Evolutionary conservation across 208 protist species (phyloP).

Genomic region (Acanthamoeba triangularis): DNA sequence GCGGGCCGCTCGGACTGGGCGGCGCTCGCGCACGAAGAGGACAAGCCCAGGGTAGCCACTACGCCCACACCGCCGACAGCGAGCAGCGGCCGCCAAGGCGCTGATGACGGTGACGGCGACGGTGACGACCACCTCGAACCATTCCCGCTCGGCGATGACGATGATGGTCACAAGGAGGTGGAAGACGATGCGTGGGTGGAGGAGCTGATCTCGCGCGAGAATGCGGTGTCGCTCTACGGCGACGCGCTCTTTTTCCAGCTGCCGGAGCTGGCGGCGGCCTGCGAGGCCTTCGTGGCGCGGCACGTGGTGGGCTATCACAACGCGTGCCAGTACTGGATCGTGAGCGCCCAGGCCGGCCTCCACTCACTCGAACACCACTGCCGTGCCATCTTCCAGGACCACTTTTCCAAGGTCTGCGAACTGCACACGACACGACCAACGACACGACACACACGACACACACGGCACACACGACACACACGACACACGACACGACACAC

Average conservation of each 20-base stretch:
- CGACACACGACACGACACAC: too few relatives aligned
- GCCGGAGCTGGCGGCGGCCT: not conserved
- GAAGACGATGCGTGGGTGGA: not conserved
- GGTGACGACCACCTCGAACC: not conserved
- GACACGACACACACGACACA: too few relatives aligned
- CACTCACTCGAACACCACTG: not conserved
- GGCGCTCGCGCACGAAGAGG: not conserved
- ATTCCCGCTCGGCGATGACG: not conserved
- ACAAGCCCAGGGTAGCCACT: not conserved
- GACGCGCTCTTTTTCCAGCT: slow-evolving; percentile 37
- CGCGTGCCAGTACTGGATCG: not conserved
- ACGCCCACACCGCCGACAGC: not conserved
- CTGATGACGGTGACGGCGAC: not conserved
- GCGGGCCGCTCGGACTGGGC: not conserved
- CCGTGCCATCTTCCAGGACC: slow-evolving; percentile 28
- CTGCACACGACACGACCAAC: too few relatives aligned
- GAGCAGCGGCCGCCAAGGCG: not conserved
- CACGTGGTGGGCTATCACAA: slow-evolving; percentile 18
- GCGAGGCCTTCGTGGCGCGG: not conserved
- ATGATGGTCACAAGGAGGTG: not conserved
- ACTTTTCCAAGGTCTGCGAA: not conserved
- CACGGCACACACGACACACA: too few relatives aligned
- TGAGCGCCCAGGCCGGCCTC: not conserved
- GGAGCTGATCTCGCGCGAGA: not conserved
- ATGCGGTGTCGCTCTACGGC: not conserved